These are phyloP conservation scores for Brassica carinata DNA, from an alignment of 345 rosid genomes.

Conservation along the genomic window DNA sequence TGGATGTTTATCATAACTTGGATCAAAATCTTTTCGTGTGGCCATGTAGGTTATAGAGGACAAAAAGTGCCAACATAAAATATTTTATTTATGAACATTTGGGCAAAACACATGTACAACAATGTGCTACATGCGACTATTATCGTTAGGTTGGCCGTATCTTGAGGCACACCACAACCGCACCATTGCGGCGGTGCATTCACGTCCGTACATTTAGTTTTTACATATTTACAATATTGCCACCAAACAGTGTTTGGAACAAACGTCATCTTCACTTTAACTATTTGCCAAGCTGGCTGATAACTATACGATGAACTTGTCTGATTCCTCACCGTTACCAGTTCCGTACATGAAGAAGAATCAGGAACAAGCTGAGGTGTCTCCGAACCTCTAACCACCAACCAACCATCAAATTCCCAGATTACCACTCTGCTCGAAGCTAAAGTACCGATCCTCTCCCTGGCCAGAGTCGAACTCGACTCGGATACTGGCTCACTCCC, in stretches of 20 bases:
- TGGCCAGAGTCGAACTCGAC: background rate
- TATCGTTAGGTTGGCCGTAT: background rate
- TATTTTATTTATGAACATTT: background rate
- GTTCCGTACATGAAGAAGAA: background rate
- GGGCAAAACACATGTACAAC: background rate
- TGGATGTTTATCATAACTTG: background rate
- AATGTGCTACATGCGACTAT: background rate
- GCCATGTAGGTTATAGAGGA: background rate
- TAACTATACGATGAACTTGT: background rate
- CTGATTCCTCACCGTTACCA: background rate
- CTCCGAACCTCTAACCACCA: slow-evolving; percentile 23
- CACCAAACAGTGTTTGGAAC: background rate
- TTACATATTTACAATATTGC: background rate
- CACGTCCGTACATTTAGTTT: background rate
- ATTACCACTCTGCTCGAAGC: slow-evolving; percentile 3
- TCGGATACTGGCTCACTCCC: slow-evolving; percentile 12
- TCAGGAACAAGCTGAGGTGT: slow-evolving; percentile 5
- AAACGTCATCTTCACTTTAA: background rate
- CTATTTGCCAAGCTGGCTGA: background rate
- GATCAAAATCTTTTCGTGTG: background rate
- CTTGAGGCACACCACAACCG: background rate
- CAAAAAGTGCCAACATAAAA: background rate
- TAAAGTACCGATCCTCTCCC: background rate
- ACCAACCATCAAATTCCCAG: slow-evolving; percentile 37
- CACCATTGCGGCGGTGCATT: background rate